phyloP scores from a whole-genome alignment of 495 filamentous ascomycete species.

The Aspergillus coremiiformis region DNA sequence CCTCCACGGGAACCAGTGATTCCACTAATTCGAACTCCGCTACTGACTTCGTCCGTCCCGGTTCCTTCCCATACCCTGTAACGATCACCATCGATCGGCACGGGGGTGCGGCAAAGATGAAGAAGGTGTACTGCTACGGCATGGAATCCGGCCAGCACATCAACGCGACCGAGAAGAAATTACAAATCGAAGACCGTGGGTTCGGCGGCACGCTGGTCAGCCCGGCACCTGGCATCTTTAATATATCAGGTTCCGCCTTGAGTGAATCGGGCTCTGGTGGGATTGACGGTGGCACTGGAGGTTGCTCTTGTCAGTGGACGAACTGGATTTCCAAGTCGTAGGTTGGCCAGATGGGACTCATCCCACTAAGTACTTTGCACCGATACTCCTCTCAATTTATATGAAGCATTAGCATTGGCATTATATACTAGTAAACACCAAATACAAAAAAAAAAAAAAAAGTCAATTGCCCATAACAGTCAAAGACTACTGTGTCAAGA shows the following conservation, averaged over 20 bases:
- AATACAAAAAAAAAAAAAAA: too few relatives aligned
- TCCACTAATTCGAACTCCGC: conserved; percentile 36
- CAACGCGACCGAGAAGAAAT: conserved; percentile 40
- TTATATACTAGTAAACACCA: too few relatives aligned
- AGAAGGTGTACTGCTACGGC: conserved; percentile 65
- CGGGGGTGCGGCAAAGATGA: conserved; percentile 54
- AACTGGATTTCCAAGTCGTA: conserved; percentile 8
- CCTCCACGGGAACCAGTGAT: conserved; percentile 5
- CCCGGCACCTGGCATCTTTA: conserved; percentile 43
- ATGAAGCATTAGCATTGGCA: neutral
- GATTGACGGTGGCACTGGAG: conserved; percentile 17
- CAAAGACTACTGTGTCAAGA: too few relatives aligned
- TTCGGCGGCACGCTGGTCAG: conserved; percentile 57
- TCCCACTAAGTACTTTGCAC: too few relatives aligned
- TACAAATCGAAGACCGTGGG: conserved; percentile 52
- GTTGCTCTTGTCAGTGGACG: conserved; percentile 18
- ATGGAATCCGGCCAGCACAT: conserved; percentile 47
- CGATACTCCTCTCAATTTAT: neutral
- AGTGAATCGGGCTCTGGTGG: conserved; percentile 20
- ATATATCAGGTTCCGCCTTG: conserved; percentile 15
- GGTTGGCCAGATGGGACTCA: neutral
- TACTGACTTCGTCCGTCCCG: conserved; percentile 52
- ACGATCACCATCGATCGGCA: conserved; percentile 77
- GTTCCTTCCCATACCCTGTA: conserved; percentile 79
- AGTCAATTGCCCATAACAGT: neutral